Evolutionary conservation across 768 basidiomycete genomes (phyloP), one percentile per base, ranked within the genome.

Genomic region (Phaeotremella skinneri): DNA sequence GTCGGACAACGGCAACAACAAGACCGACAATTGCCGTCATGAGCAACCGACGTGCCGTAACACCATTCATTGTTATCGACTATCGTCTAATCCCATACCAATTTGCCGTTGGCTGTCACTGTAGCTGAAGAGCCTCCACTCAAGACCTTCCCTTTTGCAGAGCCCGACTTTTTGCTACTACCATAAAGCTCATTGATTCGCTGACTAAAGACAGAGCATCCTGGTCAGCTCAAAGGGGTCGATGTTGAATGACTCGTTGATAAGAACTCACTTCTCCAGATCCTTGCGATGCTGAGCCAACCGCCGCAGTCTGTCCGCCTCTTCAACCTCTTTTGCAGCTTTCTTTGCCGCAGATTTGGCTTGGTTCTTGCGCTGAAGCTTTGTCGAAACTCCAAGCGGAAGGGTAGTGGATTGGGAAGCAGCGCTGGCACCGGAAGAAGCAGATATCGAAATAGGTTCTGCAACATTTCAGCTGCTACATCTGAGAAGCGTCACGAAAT

Each of bases 291-390:
- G 72, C 55, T 57, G 30, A 5, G 61, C 59, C 39, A 73, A 34
- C 23, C 72, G 47, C 47, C 61, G 30, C 49, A 59, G 63, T 31
- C 72, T 47, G 23, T 73, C 72, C n/a, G 55, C 65, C 52, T 73
- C 72, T 49, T 73, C 72, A 20, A 63, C 67, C 23, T 61, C 69
- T 61, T 63, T 66, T 4, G 60, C 52, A 4, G 65, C 64, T 42
- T 70, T 70, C 52, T 73, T 73, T 11, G 63, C 67, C 13, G 69
- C 72, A 9, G 69, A 52, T 58, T 70, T 68, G 52, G 69, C 69
- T 16, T 69, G 68, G 50, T 73, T 73, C 65, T 73, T 73, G 50
- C 57, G 53, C 49, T 70, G 69, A 13, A 67, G 52, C 52, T 66
- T 65, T 34, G 68, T 68, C 2, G 67, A 32, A 6, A 65, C 63